Evolutionary conservation across 805 yeast genomes (phyloP), one percentile per base, ranked within the genome.

Genomic region (Candida quercuum): DNA sequence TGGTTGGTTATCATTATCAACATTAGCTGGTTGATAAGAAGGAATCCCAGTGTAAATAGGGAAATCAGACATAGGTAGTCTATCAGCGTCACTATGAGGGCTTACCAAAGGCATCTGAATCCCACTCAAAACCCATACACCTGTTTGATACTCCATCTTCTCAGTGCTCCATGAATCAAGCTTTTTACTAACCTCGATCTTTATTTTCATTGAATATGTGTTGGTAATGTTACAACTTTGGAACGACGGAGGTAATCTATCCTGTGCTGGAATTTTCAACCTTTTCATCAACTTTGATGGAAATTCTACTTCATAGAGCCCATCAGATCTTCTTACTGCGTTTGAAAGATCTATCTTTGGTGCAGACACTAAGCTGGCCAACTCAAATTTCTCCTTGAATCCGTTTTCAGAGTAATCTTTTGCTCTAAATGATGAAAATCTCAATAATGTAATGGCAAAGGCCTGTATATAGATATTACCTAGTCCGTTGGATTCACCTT

Each of bases 201-300:
- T 44, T 11, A 72, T 48, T 27, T 48, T 54, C 28, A 74, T 36
- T 5, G 49, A 43, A 48, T 76, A 75, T n/a, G 41, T 45, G 27
- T 83, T 62, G 9, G 61, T 50, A 17, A 81, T 65, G 47, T 77
- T 78, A 48, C 85, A 78, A 5, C 78, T 69, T 19, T 52, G 56
- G 52, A 81, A 81, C 28, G 63, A 46, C 32, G 30, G 74, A 66
- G 0, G 83, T 81, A 14, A 75, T n/a, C n/a, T n/a, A 43, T 3
- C 59, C 5, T 10, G 10, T 7, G 14, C 4, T 52, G 31, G 74
- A 66, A 42, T 6, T 14, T 12, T 14, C 21, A 39, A n/a, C 5
- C 14, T 8, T n/a, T 28, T n/a, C 18, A 35, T 13, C 8, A 41
- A 12, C 5, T 10, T 15, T 16, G 8, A 10, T 12, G 34, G 34